Base-by-base conservation (phyloP, 306 rosid species). In the Erythrophleum fordii region DNA sequence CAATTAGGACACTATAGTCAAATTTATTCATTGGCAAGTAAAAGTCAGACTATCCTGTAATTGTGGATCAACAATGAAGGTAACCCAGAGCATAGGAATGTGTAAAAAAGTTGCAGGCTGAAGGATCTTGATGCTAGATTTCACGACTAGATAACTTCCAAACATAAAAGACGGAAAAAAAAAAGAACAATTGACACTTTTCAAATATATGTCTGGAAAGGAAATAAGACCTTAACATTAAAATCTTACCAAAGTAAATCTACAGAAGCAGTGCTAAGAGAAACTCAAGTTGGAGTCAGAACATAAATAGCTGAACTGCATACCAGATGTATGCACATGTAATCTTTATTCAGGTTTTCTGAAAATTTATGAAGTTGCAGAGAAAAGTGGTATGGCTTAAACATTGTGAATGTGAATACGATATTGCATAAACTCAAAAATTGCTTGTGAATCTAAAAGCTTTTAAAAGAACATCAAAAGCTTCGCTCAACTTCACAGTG, bases 81-180 rank as follows among this genome's bases (percentile, higher is more conserved):
- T 29, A n/a, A 51, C 7, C 8, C 5, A n/a, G 25, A 51, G 2
- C 11, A 34, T 17, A 34, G 10, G 39, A 72, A 46, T 48, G 14
- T 71, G 11, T 71, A 48, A 71, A 3, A 2, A 14, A 16, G 44
- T 48, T 71, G 45, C 42, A 5, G 11, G 23, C 12, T 31, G n/a
- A 34, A 52, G 11, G 34, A 72, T 51, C 62, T 26, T 49, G 64
- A 51, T 72, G 48, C 76, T 48, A 46, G 75, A 46, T 69, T 69
- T 69, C 42, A 28, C 10, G 14, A 69, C 41, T 46, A 69, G 14
- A 69, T 39, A 69, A 42, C 53, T 68, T 42, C 51, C 73, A 42
- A 42, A 67, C 34, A n/a, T 14, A 45, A 73, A 58, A 9, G 79
- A 18, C 9, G 28, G 25, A 41, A 17, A 35, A 13, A 23, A 35